Conservation (phyloP, 2,329 filamentous ascomycete genomes). For the Volutella citrinella region DNA sequence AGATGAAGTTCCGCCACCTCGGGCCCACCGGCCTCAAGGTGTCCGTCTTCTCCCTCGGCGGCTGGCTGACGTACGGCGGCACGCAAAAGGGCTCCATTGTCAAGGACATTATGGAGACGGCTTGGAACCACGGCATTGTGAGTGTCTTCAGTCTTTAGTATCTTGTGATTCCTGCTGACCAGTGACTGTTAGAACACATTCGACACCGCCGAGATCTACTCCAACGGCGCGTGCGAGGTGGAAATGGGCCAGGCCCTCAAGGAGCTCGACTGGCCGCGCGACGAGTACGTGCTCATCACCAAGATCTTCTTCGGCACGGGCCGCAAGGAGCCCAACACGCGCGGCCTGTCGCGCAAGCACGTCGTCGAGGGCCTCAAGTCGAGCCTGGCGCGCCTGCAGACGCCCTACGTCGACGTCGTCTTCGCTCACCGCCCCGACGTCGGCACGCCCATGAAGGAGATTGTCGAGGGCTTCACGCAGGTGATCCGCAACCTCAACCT, state of each 20-base stretch:
- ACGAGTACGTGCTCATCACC: slow-evolving; percentile 56
- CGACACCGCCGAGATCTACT: slow-evolving; percentile 56
- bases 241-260: slow-evolving; percentile 60
- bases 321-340: slow-evolving; percentile 48
- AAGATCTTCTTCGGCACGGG: slow-evolving; percentile 28
- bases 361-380: slow-evolving; percentile 49
- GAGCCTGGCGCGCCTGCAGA: slow-evolving; percentile 21
- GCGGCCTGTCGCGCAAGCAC: slow-evolving; percentile 63
- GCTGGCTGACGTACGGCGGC: slow-evolving; percentile 39
- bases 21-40: slow-evolving; percentile 25
- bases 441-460: slow-evolving; percentile 25
- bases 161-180: too few species aligned
- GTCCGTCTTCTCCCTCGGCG: slow-evolving; percentile 23
- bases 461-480: slow-evolving; percentile 25
- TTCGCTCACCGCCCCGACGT: slow-evolving; percentile 24
- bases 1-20: slow-evolving; percentile 25
- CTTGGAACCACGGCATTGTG: slow-evolving; percentile 56
- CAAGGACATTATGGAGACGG: slow-evolving; percentile 57
- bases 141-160: too few species aligned
- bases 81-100: slow-evolving; percentile 59
- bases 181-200: too few species aligned
- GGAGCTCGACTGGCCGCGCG: slow-evolving; percentile 56
- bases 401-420: slow-evolving; percentile 25
- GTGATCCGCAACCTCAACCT: slow-evolving; percentile 25
- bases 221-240: slow-evolving; percentile 59